phyloP scores from a whole-genome alignment of 306 rosid species.

The Prosopis cineraria region DNA sequence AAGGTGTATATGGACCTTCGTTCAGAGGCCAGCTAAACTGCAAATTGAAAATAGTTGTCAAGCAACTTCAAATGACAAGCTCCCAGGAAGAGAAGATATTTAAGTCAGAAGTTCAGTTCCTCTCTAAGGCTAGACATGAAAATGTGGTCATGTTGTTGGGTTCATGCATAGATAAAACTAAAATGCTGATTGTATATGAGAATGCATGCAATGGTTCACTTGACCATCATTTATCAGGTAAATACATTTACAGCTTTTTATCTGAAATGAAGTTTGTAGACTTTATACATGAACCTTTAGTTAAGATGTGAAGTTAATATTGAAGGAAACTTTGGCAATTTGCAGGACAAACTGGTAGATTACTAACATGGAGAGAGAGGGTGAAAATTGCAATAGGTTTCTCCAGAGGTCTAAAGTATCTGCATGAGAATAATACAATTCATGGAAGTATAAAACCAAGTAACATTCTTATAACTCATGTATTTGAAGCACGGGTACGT shows the following conservation, averaged over 20 bases:
- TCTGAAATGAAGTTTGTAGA: background rate
- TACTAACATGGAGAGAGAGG: constrained; percentile 74
- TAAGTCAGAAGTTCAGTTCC: constrained; percentile 58
- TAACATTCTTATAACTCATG: constrained; percentile 79
- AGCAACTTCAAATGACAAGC: constrained; percentile 59
- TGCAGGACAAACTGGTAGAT: constrained; percentile 49
- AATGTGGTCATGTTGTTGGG: constrained; percentile 77
- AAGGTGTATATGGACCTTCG: constrained; percentile 58
- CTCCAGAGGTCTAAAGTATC: constrained; percentile 65
- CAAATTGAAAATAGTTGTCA: constrained; percentile 60
- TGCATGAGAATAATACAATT: constrained; percentile 65
- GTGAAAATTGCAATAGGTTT: constrained; percentile 74
- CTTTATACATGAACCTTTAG: background rate
- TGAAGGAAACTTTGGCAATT: constrained; percentile 14
- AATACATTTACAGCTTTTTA: constrained; percentile 31
- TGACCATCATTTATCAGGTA: constrained; percentile 70
- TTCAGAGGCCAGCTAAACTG: constrained; percentile 57
- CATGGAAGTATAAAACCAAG: constrained; percentile 82
- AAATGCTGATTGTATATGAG: constrained; percentile 64
- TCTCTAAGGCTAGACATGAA: constrained; percentile 64
- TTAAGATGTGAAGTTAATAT: background rate
- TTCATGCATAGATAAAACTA: constrained; percentile 56
- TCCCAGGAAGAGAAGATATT: constrained; percentile 57
- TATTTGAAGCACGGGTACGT: constrained; percentile 63
- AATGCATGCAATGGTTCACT: constrained; percentile 75